Percentiles rank a stretch among this genome's conserved stretches.
phyloP scores from a whole-genome alignment of 805 yeast genomes.

The Wickerhamiella azyma region DNA sequence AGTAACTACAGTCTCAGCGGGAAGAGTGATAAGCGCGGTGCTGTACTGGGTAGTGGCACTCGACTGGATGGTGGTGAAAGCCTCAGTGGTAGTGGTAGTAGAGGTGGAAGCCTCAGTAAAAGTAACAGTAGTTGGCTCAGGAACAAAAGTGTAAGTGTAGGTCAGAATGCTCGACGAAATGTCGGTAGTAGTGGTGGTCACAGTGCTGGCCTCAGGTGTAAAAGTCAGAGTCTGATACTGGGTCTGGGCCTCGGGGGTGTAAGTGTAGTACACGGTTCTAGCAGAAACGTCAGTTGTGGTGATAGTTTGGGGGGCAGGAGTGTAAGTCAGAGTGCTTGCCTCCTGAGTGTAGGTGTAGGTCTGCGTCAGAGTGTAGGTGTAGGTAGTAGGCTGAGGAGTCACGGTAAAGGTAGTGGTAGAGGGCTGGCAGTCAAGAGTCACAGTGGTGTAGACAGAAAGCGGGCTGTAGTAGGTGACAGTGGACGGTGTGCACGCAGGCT shows the following conservation, averaged over 20 bases:
- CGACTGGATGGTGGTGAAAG: background rate
- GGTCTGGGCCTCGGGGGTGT: background rate
- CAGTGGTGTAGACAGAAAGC: slow-evolving; percentile 3
- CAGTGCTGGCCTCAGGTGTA: background rate
- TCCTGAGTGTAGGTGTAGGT: slow-evolving; percentile 1
- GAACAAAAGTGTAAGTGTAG: background rate
- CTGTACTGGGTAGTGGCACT: background rate
- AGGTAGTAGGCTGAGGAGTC: slow-evolving; percentile 1
- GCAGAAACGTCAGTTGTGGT: background rate
- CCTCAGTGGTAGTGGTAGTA: slow-evolving; percentile 1
- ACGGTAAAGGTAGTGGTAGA: slow-evolving; percentile 2
- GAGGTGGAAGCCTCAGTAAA: slow-evolving; percentile 2
- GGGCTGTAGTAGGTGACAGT: slow-evolving; percentile 2
- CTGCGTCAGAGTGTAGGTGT: background rate
- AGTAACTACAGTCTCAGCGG: slow-evolving; percentile 3
- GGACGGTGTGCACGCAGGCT: slow-evolving; percentile 2
- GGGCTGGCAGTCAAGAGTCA: slow-evolving; percentile 1
- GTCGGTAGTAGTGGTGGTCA: background rate
- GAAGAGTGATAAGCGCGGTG: slow-evolving; percentile 1
- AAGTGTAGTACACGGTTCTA: background rate
- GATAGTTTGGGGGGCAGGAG: background rate
- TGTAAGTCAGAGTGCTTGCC: background rate
- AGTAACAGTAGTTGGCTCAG: slow-evolving; percentile 1
- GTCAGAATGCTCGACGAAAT: background rate
- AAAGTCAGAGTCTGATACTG: background rate